Base-by-base conservation (phyloP, 2,329 filamentous ascomycete genomes). In the Curvularia sp. region DNA sequence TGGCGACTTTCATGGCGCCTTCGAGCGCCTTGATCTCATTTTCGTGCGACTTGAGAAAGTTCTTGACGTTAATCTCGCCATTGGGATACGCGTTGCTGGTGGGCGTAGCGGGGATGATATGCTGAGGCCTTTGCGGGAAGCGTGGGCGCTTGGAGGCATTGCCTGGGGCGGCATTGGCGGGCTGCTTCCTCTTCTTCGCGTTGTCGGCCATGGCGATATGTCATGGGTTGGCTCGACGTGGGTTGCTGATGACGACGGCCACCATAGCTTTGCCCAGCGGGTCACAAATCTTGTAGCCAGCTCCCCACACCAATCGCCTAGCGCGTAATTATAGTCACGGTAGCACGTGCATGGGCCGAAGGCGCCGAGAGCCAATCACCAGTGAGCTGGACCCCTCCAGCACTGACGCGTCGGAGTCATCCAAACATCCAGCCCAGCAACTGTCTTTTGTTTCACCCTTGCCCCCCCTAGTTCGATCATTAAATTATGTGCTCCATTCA, bases 21-120 rank as follows among this genome's bases (percentile, higher is more conserved):
- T 97, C 91, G 46, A 98, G 81, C 1, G 93, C 89, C 56, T 86
- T 86, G 68, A 99, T 96, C 80, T 98, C 94, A 70, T 91, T 96
- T 72, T 96, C 89, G 59, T 93, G 90, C 10, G 92, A 89, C 66
- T 87, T 87, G 66, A 98, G 84, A 70, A 98, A 99, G 27, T 89
- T 86, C 66, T 90, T 87, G 50, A 97, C 84, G 73, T 97, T 89
- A 59, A 99, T 84, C 73, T 96, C 89, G 73, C 94, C 95, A 77
- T 85, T 83, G 55, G 80, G 81, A 66, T 86, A 86, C 48, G 90
- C 87, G 49, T 80, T 81, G 39, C 57, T 65, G 48, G 73, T 74
- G 19, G 71, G 59, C 18, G 63, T 68, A 3, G 74, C 57, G 32
- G 64, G 50, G 62, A 78, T 77, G 48, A 61, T 65, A 53, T 70